phyloP scores from a whole-genome alignment of 257 asterid genomes.

The Marsdenia floribunda region DNA sequence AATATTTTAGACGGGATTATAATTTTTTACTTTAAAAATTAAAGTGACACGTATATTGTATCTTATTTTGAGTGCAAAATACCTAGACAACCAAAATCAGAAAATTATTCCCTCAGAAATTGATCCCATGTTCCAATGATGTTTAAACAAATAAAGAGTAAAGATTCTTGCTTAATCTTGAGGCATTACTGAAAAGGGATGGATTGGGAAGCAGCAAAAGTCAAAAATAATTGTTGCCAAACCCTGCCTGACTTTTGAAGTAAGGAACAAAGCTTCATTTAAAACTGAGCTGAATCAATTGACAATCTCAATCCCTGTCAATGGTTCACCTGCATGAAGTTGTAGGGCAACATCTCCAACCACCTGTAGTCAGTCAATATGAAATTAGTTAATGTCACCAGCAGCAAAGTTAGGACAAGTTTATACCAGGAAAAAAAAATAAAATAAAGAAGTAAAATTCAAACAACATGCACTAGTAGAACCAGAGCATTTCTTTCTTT shows the following conservation, averaged over 20 bases:
- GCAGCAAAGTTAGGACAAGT: background rate
- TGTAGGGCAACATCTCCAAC: constrained; percentile 84
- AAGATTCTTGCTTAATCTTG: too few relatives aligned
- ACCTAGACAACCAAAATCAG: too few relatives aligned
- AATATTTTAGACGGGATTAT: too few relatives aligned
- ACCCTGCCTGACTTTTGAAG: background rate
- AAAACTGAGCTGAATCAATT: constrained; percentile 37
- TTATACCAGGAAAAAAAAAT: background rate
- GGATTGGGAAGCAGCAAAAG: background rate
- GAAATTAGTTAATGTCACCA: constrained; percentile 1
- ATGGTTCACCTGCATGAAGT: constrained; percentile 47
- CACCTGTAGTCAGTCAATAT: constrained; percentile 38
- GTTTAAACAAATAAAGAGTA: too few relatives aligned
- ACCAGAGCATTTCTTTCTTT: background rate
- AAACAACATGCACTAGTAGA: background rate
- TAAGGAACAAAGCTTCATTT: background rate
- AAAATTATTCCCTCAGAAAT: too few relatives aligned
- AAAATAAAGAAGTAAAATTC: too few relatives aligned
- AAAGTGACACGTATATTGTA: too few relatives aligned
- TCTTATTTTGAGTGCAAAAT: too few relatives aligned
- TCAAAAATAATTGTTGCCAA: constrained; percentile 1
- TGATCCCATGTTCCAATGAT: too few relatives aligned
- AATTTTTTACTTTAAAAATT: too few relatives aligned
- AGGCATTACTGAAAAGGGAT: background rate
- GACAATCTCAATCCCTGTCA: constrained; percentile 63